Conservation (phyloP, 768 basidiomycete species). For the Termitomyces sp. region DNA sequence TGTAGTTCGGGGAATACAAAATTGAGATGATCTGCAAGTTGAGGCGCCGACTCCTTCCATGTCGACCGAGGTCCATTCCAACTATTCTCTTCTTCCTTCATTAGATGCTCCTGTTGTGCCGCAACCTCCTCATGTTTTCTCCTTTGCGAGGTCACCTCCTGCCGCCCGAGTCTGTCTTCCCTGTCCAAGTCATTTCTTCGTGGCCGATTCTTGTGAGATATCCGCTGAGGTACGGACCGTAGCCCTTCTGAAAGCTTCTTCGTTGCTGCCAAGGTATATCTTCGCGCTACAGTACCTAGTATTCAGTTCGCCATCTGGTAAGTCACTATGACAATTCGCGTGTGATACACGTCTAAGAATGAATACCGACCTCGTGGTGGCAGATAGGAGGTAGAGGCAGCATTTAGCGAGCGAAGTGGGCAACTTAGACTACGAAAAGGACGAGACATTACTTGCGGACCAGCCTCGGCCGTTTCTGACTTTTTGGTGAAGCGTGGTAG, state of each 20-base stretch:
- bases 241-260: conserved; percentile 19
- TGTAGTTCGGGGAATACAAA: conserved; percentile 58
- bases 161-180: not conserved
- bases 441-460: conserved; percentile 25
- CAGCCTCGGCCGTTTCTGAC: conserved; percentile 9
- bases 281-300: conserved; percentile 19
- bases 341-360: conserved; percentile 1
- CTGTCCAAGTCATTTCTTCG: conserved; percentile 5
- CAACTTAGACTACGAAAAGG: conserved; percentile 24
- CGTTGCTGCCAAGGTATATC: conserved; percentile 26
- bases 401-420: conserved; percentile 21
- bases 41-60: conserved; percentile 17
- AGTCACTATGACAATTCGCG: conserved; percentile 11
- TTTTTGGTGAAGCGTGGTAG: conserved; percentile 1
- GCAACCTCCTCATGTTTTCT: not conserved
- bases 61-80: conserved; percentile 13
- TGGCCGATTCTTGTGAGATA: conserved; percentile 4
- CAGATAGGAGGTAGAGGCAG: conserved; percentile 8
- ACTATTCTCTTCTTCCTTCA: conserved; percentile 8
- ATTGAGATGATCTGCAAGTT: conserved; percentile 45
- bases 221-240: conserved; percentile 14
- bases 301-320: conserved; percentile 1
- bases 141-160: not conserved
- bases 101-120: not conserved
- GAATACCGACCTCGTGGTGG: conserved; percentile 17